Evolutionary conservation across 2,329 filamentous ascomycete genomes (phyloP), one percentile per base, ranked within the genome.

Genomic region (Diaporthe sp.): DNA sequence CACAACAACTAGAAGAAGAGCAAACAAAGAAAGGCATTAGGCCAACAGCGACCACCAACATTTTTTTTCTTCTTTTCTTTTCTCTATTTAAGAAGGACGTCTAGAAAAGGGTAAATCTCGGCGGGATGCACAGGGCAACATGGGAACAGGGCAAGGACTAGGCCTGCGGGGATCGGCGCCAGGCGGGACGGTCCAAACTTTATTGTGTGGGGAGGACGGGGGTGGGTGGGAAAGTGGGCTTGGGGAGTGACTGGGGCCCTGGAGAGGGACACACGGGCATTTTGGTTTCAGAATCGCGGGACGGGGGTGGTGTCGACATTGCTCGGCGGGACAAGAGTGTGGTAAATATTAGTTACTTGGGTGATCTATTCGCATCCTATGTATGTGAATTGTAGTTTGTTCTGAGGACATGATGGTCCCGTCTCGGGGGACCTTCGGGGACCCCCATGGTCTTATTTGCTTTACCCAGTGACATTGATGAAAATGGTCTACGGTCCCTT

Each of bases 81-180:
- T 19, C 35, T 47, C 58, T 10, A n/a, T 47, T 30, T 44, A 58
- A 32, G 47, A 70, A 70, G 47, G 73, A 73, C 61, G 73, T 73
- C 39, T 59, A 51, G 51, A 50, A 42, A 65, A 73, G 63, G 73
- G 47, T 73, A 72, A 75, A 73, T 59, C 30, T 73, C 63, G 63
- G 47, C 32, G 58, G 58, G 51, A 59, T 55, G 72, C 72, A 71
- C 69, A 71, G 69, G 69, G 56, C 69, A 71, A 61, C 44, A 61
- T 37, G 50, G 70, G 70, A 70, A 73, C 73, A 69, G 56, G 63
- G 55, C 63, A 70, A 61, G 73, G 73, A 75, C 71, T 65, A 69
- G 71, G 70, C 32, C 47, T 70, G 56, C 70, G 73, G 73, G 63
- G 68, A 44, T 66, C 73, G 73, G 73, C 73, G 73, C 56, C 68